phyloP scores from a whole-genome alignment of 2,329 filamentous ascomycete species.

The Diaporthe caulivora region DNA sequence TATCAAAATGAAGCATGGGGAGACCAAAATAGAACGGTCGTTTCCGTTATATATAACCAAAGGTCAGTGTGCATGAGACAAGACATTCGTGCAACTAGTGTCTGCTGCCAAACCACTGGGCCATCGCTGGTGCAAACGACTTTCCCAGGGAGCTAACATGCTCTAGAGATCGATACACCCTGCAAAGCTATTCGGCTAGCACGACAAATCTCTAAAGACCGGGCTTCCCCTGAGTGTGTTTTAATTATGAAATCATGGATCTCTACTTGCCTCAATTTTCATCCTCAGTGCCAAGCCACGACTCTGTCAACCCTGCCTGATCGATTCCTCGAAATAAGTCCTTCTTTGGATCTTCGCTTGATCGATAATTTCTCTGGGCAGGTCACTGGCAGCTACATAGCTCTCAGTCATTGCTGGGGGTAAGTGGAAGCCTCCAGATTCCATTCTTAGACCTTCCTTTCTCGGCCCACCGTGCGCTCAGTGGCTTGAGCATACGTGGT shows the following conservation, averaged over 20 bases:
- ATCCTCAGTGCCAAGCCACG: neutral
- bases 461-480: too few species aligned
- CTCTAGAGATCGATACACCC: neutral
- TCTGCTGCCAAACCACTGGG: neutral
- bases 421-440: neutral
- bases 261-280: neutral
- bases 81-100: neutral
- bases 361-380: neutral
- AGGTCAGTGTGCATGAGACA: neutral
- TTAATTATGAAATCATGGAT: neutral
- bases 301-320: neutral
- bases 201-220: neutral
- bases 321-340: neutral
- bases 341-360: neutral
- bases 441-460: too few species aligned
- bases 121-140: neutral
- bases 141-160: neutral
- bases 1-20: neutral
- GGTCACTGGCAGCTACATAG: neutral
- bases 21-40: neutral
- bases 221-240: neutral
- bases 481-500: too few species aligned
- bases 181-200: neutral
- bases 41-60: neutral
- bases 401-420: constrained; percentile 4